A percentile compares a stretch with the other conserved stretches of the same genome.
Conservation (phyloP, 2,329 filamentous ascomycete species). For the Fusarium brevicatenulatum region DNA sequence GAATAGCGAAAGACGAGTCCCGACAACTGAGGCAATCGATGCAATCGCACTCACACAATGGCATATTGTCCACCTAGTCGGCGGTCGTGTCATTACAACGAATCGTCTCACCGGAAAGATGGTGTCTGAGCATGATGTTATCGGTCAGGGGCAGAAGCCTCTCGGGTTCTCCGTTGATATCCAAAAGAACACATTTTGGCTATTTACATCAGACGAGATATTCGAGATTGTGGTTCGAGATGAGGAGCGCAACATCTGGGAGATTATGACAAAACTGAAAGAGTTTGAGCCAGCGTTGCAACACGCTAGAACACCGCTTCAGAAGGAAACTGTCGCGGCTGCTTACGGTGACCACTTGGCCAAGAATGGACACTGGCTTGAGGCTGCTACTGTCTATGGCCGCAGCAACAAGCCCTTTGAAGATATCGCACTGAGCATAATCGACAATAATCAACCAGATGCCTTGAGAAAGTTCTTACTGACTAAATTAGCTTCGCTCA, state of each 20-base stretch:
- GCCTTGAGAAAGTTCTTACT: slow-evolving; percentile 89
- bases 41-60: slow-evolving; percentile 91
- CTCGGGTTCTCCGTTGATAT: slow-evolving; percentile 89
- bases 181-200: slow-evolving; percentile 97
- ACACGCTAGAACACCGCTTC: slow-evolving; percentile 80
- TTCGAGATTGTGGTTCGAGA: slow-evolving; percentile 93
- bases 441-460: slow-evolving; percentile 90
- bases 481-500: slow-evolving; percentile 83
- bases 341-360: slow-evolving; percentile 91
- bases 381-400: slow-evolving; percentile 91
- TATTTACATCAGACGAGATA: slow-evolving; percentile 90
- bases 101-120: slow-evolving; percentile 88
- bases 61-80: slow-evolving; percentile 87
- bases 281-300: slow-evolving; percentile 89
- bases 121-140: slow-evolving; percentile 87
- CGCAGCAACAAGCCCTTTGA: slow-evolving; percentile 98
- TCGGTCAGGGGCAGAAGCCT: slow-evolving; percentile 80
- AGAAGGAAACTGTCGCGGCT: slow-evolving; percentile 91
- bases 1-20: slow-evolving; percentile 70
- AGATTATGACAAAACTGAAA: slow-evolving; percentile 86
- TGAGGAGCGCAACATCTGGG: slow-evolving; percentile 94
- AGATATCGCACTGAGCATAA: slow-evolving; percentile 89
- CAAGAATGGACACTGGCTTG: slow-evolving; percentile 80
- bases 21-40: slow-evolving; percentile 77
- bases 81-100: slow-evolving; percentile 82